Percentiles rank a stretch among this genome's conserved stretches.
Evolutionary conservation across 768 basidiomycete genomes (phyloP).

Genomic region (Amanita exitialis): DNA sequence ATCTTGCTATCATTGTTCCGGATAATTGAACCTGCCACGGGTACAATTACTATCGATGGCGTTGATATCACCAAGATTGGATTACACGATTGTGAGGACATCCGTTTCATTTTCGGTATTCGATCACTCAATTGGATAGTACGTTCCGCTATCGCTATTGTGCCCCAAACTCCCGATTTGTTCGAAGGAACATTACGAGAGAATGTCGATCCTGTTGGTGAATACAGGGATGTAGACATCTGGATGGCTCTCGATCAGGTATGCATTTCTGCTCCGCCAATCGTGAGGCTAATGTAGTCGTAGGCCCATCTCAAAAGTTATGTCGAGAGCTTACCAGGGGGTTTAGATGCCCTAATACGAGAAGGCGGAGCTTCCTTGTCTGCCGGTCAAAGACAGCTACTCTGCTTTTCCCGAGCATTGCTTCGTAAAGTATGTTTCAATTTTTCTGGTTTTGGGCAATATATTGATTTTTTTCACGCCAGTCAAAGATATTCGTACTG

Average conservation of each 20-base stretch:
- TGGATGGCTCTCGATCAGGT: constrained; percentile 80
- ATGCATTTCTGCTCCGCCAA: not conserved
- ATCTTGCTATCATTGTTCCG: constrained; percentile 66
- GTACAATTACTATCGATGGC: constrained; percentile 63
- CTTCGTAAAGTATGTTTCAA: constrained; percentile 48
- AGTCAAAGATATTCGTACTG: constrained; percentile 84
- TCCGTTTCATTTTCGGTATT: not conserved
- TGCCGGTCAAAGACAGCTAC: constrained; percentile 76
- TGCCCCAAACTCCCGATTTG: constrained; percentile 69
- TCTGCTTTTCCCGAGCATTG: constrained; percentile 84
- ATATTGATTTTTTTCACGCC: constrained; percentile 4
- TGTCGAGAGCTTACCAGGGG: constrained; percentile 52
- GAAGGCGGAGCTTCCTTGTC: constrained; percentile 80
- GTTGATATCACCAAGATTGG: constrained; percentile 73
- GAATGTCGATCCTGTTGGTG: constrained; percentile 83
- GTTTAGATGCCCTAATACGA: constrained; percentile 61
- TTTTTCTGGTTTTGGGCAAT: not conserved
- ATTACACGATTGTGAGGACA: constrained; percentile 50
- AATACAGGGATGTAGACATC: constrained; percentile 68
- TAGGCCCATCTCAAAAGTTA: constrained; percentile 63
- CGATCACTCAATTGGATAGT: constrained; percentile 27
- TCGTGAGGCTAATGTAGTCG: not conserved
- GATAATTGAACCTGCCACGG: constrained; percentile 61
- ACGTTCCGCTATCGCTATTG: constrained; percentile 73
- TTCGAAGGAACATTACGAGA: constrained; percentile 71